Conservation (phyloP, 257 asterid genomes). For the Prunella vulgaris region DNA sequence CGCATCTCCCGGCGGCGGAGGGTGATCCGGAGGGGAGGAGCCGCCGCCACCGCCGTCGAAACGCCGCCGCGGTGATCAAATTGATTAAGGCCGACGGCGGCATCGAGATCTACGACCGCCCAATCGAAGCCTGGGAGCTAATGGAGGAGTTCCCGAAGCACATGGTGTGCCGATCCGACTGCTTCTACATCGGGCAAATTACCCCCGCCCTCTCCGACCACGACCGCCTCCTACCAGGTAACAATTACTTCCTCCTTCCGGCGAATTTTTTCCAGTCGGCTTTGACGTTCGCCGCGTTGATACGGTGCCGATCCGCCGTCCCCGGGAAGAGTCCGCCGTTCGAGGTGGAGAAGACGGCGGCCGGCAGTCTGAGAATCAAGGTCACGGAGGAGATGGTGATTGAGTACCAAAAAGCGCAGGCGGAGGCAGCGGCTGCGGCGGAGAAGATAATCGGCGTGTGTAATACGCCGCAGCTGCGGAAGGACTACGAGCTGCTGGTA, state of each 20-base stretch:
- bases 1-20: slow-evolving; percentile 15
- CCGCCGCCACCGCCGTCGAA: slow-evolving; percentile 11
- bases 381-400: slow-evolving; percentile 31
- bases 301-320: slow-evolving; percentile 27
- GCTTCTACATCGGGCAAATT: slow-evolving; percentile 51
- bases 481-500: slow-evolving; percentile 44
- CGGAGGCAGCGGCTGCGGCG: neutral
- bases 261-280: slow-evolving; percentile 41
- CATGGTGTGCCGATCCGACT: slow-evolving; percentile 50
- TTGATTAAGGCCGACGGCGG: slow-evolving; percentile 37
- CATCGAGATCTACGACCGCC: slow-evolving; percentile 36
- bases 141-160: slow-evolving; percentile 51
- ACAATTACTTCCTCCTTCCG: slow-evolving; percentile 49
- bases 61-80: neutral
- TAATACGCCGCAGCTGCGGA: slow-evolving; percentile 45
- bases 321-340: slow-evolving; percentile 24
- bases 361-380: slow-evolving; percentile 40
- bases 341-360: slow-evolving; percentile 41
- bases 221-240: slow-evolving; percentile 43
- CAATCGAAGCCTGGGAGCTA: slow-evolving; percentile 34
- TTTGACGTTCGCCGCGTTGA: slow-evolving; percentile 36
- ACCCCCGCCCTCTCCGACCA: slow-evolving; percentile 36
- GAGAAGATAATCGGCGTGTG: slow-evolving; percentile 20
- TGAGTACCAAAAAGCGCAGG: slow-evolving; percentile 9
- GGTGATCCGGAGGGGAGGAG: neutral